Evolutionary conservation across 768 basidiomycete species (phyloP).

Genomic region (Podaxis sp.): DNA sequence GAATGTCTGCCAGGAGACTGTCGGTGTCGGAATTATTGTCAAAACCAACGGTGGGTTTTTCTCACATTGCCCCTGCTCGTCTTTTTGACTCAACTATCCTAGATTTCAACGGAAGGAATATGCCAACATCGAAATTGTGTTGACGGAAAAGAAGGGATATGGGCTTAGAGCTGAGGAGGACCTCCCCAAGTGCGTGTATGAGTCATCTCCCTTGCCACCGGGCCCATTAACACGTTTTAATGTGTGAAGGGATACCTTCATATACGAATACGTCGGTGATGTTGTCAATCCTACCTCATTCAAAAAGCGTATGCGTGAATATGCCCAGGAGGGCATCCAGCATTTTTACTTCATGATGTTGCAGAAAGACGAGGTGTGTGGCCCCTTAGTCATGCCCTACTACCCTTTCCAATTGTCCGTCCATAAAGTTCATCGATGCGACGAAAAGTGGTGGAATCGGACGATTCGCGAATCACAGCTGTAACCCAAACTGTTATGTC

Average conservation of each 20-base stretch:
- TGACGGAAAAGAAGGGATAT: constrained; percentile 94
- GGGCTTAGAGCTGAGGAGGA: constrained; percentile 78
- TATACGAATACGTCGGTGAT: constrained; percentile 98
- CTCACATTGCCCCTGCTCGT: constrained; percentile 4
- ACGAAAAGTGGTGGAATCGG: constrained; percentile 96
- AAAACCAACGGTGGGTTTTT: constrained; percentile 81
- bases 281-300: constrained; percentile 86
- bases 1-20: constrained; percentile 94
- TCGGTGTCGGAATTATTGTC: constrained; percentile 74
- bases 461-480: constrained; percentile 97
- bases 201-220: not conserved
- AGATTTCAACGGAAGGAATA: constrained; percentile 90
- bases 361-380: constrained; percentile 89
- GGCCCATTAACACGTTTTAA: constrained; percentile 8
- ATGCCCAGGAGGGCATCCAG: constrained; percentile 86
- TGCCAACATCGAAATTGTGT: constrained; percentile 82
- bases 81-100: constrained; percentile 10
- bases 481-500: constrained; percentile 95
- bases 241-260: constrained; percentile 71
- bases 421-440: constrained; percentile 86
- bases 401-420: not conserved
- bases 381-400: not conserved
- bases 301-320: constrained; percentile 90
- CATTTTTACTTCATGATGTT: constrained; percentile 99
- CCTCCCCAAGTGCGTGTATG: constrained; percentile 52